These are phyloP conservation scores for Fragaria vesca DNA, from an alignment of 306 rosid genomes.

Conservation along the genomic window DNA sequence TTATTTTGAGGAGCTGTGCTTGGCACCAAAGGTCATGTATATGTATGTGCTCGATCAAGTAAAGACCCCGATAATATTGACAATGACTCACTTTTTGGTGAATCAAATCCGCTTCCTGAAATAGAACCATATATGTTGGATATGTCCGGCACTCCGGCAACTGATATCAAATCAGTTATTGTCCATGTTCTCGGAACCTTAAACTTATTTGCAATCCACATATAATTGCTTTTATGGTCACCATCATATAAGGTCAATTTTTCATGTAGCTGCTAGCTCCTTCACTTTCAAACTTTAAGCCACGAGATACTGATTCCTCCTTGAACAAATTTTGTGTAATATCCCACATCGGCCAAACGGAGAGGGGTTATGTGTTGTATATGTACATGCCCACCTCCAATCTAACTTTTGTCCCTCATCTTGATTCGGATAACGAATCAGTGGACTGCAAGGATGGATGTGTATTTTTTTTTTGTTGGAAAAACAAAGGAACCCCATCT, in stretches of 20 bases:
- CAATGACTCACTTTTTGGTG: conserved; percentile 17
- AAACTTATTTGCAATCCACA: conserved; percentile 1
- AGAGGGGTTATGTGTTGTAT: too few relatives aligned
- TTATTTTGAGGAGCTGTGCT: too few relatives aligned
- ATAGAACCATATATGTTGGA: neutral
- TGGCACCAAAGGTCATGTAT: too few relatives aligned
- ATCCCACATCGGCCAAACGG: too few relatives aligned
- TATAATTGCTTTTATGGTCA: neutral
- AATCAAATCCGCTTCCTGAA: conserved; percentile 28
- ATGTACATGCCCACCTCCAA: too few relatives aligned
- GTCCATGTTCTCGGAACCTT: neutral
- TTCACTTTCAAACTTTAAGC: neutral
- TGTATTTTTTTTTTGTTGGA: too few relatives aligned
- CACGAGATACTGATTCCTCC: neutral
- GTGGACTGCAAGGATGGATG: conserved; percentile 3
- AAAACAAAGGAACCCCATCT: neutral
- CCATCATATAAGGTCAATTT: neutral
- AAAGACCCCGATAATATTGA: neutral
- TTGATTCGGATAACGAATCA: conserved; percentile 1
- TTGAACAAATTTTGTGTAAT: neutral
- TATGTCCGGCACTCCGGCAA: neutral
- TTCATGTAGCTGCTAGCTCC: conserved; percentile 6
- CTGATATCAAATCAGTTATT: neutral
- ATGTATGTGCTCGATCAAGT: too few relatives aligned
- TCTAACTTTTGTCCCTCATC: conserved; percentile 14